A percentile compares a stretch with the other conserved stretches of the same genome.
Evolutionary conservation across 2,329 filamentous ascomycete genomes (phyloP).

Genomic region (Pyrenochaeta sp.): DNA sequence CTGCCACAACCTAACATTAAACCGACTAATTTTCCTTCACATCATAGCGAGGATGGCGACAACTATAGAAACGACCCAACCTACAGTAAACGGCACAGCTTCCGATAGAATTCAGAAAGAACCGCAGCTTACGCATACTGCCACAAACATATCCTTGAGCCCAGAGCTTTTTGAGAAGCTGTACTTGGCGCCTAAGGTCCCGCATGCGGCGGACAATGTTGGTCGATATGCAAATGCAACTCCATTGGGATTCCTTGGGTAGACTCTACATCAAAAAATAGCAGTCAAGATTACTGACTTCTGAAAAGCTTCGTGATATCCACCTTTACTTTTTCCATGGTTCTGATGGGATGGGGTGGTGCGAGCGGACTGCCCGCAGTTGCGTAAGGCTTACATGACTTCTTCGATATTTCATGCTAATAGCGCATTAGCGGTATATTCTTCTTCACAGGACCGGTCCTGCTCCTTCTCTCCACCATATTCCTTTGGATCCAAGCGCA

Average conservation of each 20-base stretch:
- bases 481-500: conserved; percentile 59
- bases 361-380: conserved; percentile 48
- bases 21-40: not conserved
- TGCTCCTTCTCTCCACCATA: conserved; percentile 58
- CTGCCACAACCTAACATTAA: not conserved
- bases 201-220: conserved; percentile 26
- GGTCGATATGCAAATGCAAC: conserved; percentile 35
- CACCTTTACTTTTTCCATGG: conserved; percentile 52
- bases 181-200: conserved; percentile 36
- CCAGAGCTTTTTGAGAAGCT: conserved; percentile 42
- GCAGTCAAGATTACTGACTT: not conserved
- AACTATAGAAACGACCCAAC: conserved; percentile 1
- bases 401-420: not conserved
- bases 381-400: conserved; percentile 23
- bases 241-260: conserved; percentile 41
- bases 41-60: conserved; percentile 6
- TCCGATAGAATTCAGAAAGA: conserved; percentile 30
- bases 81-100: conserved; percentile 10
- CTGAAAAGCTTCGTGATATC: conserved; percentile 47
- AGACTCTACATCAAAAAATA: not conserved
- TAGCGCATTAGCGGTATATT: conserved; percentile 43
- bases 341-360: conserved; percentile 52
- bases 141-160: conserved; percentile 37
- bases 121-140: conserved; percentile 27
- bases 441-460: conserved; percentile 58